Conservation (phyloP, 148 eudicot species). For the Bassia scoparia region DNA sequence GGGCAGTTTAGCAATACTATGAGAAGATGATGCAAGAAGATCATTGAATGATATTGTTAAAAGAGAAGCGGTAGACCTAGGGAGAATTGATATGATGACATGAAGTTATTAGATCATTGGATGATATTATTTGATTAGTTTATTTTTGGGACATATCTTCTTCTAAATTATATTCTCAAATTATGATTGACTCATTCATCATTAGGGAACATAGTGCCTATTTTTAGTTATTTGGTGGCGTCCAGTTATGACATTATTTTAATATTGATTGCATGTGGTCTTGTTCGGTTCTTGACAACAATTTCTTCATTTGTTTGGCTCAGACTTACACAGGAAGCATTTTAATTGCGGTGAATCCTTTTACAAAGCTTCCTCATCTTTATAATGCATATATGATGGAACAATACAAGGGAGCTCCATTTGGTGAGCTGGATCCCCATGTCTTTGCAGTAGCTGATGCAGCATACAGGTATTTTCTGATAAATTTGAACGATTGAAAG, state of each 20-base stretch:
- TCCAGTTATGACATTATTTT: neutral
- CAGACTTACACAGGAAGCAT: conserved; percentile 99
- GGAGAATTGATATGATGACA: no score
- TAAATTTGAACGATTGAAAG: conserved; percentile 6
- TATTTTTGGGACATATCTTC: neutral
- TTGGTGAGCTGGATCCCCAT: conserved; percentile 99
- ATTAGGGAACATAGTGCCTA: neutral
- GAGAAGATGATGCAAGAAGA: no score
- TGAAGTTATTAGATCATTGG: no score
- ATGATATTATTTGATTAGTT: neutral
- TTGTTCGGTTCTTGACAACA: conserved; percentile 5
- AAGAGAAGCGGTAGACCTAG: no score
- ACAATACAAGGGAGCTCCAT: conserved; percentile 91
- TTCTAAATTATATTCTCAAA: neutral
- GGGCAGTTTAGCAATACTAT: no score
- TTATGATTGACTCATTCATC: neutral
- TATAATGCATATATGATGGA: conserved; percentile 97
- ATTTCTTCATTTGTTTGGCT: conserved; percentile 15
- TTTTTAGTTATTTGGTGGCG: neutral
- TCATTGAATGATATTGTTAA: no score
- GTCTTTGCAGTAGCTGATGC: conserved; percentile 99
- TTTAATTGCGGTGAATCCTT: conserved; percentile 95
- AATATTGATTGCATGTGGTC: neutral
- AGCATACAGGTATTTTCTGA: conserved; percentile 67
- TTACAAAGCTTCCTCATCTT: conserved; percentile 94